Conservation (phyloP, 2,329 filamentous ascomycete genomes). For the Aspergillus sp. region DNA sequence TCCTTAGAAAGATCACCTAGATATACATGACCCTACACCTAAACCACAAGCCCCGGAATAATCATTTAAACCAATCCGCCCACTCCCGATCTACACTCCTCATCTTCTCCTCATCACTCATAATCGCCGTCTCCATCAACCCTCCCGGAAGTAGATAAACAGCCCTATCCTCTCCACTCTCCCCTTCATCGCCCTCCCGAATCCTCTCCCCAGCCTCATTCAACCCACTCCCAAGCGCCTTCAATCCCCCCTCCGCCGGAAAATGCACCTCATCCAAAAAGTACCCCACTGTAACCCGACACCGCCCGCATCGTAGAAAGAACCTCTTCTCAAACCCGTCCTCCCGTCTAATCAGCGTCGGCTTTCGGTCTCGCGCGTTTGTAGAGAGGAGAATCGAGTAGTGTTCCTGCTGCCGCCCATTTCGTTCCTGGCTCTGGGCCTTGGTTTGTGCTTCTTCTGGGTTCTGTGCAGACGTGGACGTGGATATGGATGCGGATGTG, state of each 20-base stretch:
- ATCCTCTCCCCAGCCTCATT: slow-evolving; percentile 14
- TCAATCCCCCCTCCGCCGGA: slow-evolving; percentile 1
- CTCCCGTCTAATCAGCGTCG: slow-evolving; percentile 54
- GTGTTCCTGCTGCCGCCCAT: slow-evolving; percentile 24
- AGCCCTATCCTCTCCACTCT: slow-evolving; percentile 37
- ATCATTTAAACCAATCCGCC: slow-evolving; percentile 28
- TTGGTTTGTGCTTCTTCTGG: not conserved
- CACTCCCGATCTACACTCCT: slow-evolving; percentile 35
- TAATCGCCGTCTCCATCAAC: slow-evolving; percentile 57
- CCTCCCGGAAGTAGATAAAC: slow-evolving; percentile 63
- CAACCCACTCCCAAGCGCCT: slow-evolving; percentile 12
- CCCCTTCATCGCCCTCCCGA: slow-evolving; percentile 32
- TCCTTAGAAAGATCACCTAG: not conserved
- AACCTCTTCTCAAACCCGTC: slow-evolving; percentile 69
- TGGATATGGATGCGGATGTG: not conserved
- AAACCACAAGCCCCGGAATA: not conserved
- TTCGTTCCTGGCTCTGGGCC: slow-evolving; percentile 19
- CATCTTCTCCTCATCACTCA: slow-evolving; percentile 43
- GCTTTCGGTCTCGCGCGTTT: slow-evolving; percentile 48
- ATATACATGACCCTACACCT: not conserved
- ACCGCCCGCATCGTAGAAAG: slow-evolving; percentile 59
- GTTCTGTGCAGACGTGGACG: no score
- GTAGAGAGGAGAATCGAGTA: slow-evolving; percentile 55
- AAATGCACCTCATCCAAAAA: slow-evolving; percentile 57
- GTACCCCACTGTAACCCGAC: slow-evolving; percentile 63